Percentiles rank a stretch among this genome's conserved stretches.
Conservation (phyloP, 2,329 filamentous ascomycete genomes). For the Monosporascus sp. region DNA sequence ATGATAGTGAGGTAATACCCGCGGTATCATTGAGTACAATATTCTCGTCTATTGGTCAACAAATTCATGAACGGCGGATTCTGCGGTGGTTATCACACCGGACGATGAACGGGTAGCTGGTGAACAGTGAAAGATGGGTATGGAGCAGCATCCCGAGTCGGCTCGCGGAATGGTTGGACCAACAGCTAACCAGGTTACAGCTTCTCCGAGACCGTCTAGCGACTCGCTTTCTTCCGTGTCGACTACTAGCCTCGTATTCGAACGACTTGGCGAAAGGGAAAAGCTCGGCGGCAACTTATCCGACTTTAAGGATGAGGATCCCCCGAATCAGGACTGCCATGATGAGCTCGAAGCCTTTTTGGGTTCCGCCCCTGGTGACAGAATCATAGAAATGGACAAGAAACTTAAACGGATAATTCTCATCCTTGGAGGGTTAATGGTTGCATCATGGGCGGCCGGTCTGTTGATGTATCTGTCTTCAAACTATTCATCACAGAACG, state of each 20-base stretch:
- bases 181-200: slow-evolving; percentile 12
- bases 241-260: slow-evolving; percentile 77
- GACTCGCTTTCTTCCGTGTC: slow-evolving; percentile 72
- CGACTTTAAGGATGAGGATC: slow-evolving; percentile 41
- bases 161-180: neutral
- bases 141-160: neutral
- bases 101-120: neutral
- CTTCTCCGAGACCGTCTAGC: slow-evolving; percentile 39
- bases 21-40: too few species aligned
- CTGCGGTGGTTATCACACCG: neutral
- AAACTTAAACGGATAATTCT: slow-evolving; percentile 59
- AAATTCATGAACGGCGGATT: neutral
- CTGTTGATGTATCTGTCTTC: slow-evolving; percentile 61
- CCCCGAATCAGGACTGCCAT: slow-evolving; percentile 36
- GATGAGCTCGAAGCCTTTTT: slow-evolving; percentile 52
- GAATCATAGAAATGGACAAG: slow-evolving; percentile 57
- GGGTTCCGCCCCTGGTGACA: slow-evolving; percentile 29
- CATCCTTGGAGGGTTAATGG: slow-evolving; percentile 55
- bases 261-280: slow-evolving; percentile 61
- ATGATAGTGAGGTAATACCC: too few species aligned
- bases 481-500: slow-evolving; percentile 55
- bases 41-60: neutral
- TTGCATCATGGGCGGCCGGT: slow-evolving; percentile 64
- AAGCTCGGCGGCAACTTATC: slow-evolving; percentile 30
- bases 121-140: neutral